Evolutionary conservation across 2,329 filamentous ascomycete species (phyloP).

Genomic region (Biscogniauxia sp.): DNA sequence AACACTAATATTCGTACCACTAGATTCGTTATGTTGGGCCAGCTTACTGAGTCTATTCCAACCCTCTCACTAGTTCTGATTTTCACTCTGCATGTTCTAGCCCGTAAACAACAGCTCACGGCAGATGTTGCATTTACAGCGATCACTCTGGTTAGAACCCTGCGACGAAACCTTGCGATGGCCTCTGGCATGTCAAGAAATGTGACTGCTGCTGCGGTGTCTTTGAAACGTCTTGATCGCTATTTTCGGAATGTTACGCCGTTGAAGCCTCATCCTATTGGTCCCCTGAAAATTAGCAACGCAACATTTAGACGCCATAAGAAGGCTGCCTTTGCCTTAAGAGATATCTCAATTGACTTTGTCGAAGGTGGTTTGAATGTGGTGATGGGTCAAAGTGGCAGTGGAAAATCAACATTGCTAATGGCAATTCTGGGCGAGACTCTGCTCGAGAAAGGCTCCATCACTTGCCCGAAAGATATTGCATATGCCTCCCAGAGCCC

Average conservation of each 20-base stretch:
- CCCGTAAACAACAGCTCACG: constrained; percentile 46
- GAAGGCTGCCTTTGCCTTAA: constrained; percentile 48
- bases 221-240: constrained; percentile 51
- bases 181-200: constrained; percentile 43
- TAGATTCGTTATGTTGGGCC: constrained; percentile 38
- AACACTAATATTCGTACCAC: constrained; percentile 1
- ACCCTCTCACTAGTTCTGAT: constrained; percentile 52
- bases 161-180: constrained; percentile 52
- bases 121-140: constrained; percentile 59
- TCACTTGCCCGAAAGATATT: constrained; percentile 50
- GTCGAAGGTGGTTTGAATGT: constrained; percentile 54
- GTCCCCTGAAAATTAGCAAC: constrained; percentile 44
- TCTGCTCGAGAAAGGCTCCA: constrained; percentile 44
- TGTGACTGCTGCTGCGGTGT: constrained; percentile 43
- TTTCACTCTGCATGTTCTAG: constrained; percentile 50
- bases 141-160: constrained; percentile 50
- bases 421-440: constrained; percentile 55
- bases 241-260: constrained; percentile 53
- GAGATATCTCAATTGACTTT: constrained; percentile 50
- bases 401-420: constrained; percentile 56
- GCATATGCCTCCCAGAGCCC: constrained; percentile 57
- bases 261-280: constrained; percentile 46
- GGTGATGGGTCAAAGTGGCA: constrained; percentile 52
- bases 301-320: constrained; percentile 51
- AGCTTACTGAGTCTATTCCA: constrained; percentile 52